These are phyloP conservation scores for Eustoma russellianum DNA, from an alignment of 257 asterid species.

Conservation along the genomic window DNA sequence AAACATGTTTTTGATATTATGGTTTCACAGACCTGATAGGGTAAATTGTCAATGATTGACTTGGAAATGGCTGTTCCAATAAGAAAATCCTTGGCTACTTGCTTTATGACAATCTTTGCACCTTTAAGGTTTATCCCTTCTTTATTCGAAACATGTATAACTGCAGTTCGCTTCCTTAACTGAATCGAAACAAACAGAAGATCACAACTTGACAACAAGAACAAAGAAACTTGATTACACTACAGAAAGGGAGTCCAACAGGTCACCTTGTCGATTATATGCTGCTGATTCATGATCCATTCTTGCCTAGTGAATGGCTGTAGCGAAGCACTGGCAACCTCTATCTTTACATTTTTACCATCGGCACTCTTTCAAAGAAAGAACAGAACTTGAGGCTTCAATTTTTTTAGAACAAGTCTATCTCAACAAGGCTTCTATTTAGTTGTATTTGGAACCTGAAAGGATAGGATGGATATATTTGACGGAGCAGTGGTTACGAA, in stretches of 20 bases:
- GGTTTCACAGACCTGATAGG: slow-evolving; percentile 32
- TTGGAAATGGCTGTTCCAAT: slow-evolving; percentile 46
- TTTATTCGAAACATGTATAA: slow-evolving; percentile 33
- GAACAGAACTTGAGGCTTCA: background rate
- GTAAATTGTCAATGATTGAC: slow-evolving; percentile 32
- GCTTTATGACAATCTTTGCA: slow-evolving; percentile 34
- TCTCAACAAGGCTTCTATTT: background rate
- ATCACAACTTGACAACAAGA: background rate
- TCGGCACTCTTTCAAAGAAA: slow-evolving; percentile 24
- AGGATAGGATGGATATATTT: slow-evolving; percentile 17
- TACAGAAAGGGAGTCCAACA: no score
- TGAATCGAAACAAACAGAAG: slow-evolving; percentile 6
- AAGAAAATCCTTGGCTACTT: slow-evolving; percentile 47
- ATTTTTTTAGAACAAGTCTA: background rate
- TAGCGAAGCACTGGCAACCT: slow-evolving; percentile 35
- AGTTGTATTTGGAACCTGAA: slow-evolving; percentile 22
- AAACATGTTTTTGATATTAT: background rate
- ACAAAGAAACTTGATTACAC: background rate
- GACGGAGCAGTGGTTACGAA: slow-evolving; percentile 31
- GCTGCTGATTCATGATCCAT: slow-evolving; percentile 34
- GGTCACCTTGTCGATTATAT: slow-evolving; percentile 24
- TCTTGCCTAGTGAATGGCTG: slow-evolving; percentile 45
- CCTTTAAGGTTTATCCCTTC: slow-evolving; percentile 32
- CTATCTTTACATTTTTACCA: slow-evolving; percentile 14
- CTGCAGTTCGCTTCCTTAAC: slow-evolving; percentile 45